These are phyloP conservation scores for Aspergillus latus DNA, from an alignment of 2,329 filamentous ascomycete genomes.

Conservation along the genomic window DNA sequence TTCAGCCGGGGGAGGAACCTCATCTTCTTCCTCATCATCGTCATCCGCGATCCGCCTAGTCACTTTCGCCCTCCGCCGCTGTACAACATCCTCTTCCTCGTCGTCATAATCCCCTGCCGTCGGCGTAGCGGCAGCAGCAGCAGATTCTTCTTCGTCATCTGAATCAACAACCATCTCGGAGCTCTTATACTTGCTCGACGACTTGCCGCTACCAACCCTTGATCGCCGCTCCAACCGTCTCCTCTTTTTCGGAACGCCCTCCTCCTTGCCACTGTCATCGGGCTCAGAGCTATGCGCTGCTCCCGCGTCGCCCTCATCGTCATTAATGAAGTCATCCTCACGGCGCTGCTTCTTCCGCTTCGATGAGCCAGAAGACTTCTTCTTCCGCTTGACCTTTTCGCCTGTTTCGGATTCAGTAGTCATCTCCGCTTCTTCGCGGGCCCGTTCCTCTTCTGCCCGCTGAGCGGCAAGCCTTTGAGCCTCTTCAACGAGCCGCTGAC, in stretches of 20 bases:
- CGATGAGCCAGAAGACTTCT: slow-evolving; percentile 65
- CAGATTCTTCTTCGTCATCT: slow-evolving; percentile 52
- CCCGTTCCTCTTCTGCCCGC: slow-evolving; percentile 68
- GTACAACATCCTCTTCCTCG: slow-evolving; percentile 38
- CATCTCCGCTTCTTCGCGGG: slow-evolving; percentile 71
- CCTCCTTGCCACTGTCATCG: slow-evolving; percentile 36
- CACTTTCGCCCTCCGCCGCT: slow-evolving; percentile 35
- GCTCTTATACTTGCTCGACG: slow-evolving; percentile 74
- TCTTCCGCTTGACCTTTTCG: slow-evolving; percentile 71
- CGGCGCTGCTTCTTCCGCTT: slow-evolving; percentile 59
- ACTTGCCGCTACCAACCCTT: slow-evolving; percentile 26
- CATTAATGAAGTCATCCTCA: slow-evolving; percentile 33
- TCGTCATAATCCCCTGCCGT: slow-evolving; percentile 20
- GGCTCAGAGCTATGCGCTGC: slow-evolving; percentile 31
- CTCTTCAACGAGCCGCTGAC: slow-evolving; percentile 73
- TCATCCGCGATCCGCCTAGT: slow-evolving; percentile 40
- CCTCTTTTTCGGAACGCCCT: slow-evolving; percentile 56
- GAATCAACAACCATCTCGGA: slow-evolving; percentile 79
- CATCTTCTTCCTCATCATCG: slow-evolving; percentile 49
- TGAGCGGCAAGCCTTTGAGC: slow-evolving; percentile 71
- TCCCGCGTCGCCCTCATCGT: slow-evolving; percentile 29
- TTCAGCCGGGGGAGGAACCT: slow-evolving; percentile 29
- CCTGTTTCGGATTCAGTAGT: slow-evolving; percentile 81
- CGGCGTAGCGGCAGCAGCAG: slow-evolving; percentile 29
- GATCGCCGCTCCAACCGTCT: slow-evolving; percentile 59